These are phyloP conservation scores for Solanum ossicruentum DNA, from an alignment of 257 asterid genomes.

Conservation along the genomic window DNA sequence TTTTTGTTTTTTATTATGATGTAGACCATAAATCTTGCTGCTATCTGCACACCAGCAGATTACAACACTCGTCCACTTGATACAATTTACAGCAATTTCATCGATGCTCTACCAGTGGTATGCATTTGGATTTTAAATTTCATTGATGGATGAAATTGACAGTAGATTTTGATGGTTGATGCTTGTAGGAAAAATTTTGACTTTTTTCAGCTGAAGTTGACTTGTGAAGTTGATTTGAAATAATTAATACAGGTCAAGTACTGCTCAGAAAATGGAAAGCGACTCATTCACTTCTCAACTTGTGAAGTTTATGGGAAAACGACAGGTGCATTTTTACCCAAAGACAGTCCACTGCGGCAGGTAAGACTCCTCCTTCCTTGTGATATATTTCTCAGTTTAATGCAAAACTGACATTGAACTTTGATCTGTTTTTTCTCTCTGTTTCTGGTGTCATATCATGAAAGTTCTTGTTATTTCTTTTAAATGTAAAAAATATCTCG, in stretches of 20 bases:
- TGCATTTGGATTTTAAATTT: neutral
- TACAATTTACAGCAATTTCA: constrained; percentile 86
- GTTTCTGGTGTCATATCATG: neutral
- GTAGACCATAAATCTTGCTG: constrained; percentile 80
- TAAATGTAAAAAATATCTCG: neutral
- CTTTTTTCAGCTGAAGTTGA: neutral
- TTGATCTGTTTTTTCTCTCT: neutral
- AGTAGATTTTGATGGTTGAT: neutral
- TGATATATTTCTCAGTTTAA: neutral
- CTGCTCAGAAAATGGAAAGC: constrained; percentile 81
- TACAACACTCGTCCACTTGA: constrained; percentile 87
- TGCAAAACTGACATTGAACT: neutral
- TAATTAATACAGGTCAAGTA: constrained; percentile 56
- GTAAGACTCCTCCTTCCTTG: constrained; percentile 20
- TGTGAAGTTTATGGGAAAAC: constrained; percentile 93
- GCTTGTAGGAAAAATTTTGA: neutral
- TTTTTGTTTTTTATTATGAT: constrained; percentile 8
- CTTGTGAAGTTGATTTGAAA: neutral
- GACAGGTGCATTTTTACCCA: constrained; percentile 60
- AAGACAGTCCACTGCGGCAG: constrained; percentile 75
- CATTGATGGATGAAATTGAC: neutral
- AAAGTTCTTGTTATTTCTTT: neutral
- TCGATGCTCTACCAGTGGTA: constrained; percentile 90
- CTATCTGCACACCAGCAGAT: constrained; percentile 94
- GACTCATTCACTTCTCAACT: constrained; percentile 87